Conservation (phyloP, 768 basidiomycete species). For the Cyathus striatus region DNA sequence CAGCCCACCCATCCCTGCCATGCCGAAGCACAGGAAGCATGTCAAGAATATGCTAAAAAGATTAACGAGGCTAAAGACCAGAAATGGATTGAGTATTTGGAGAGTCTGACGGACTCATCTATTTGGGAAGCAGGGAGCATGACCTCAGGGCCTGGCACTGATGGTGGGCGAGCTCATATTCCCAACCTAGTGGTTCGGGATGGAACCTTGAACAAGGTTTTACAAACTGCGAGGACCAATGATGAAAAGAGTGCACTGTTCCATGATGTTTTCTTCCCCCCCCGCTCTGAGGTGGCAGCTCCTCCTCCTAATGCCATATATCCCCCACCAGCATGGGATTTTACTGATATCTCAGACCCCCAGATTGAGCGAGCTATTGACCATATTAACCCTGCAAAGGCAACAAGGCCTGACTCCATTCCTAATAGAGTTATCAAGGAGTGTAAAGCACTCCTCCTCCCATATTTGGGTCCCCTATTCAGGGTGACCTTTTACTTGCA, state of each 20-base stretch:
- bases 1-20: too few relatives aligned
- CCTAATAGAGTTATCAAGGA: slow-evolving; percentile 24
- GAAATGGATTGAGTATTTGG: slow-evolving; percentile 22
- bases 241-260: slow-evolving; percentile 9
- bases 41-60: slow-evolving; percentile 10
- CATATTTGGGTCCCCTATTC: slow-evolving; percentile 21
- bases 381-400: slow-evolving; percentile 26
- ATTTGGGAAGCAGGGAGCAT: slow-evolving; percentile 16
- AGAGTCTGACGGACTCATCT: slow-evolving; percentile 4
- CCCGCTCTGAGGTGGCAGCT: slow-evolving; percentile 5
- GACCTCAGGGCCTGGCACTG: slow-evolving; percentile 6
- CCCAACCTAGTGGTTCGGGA: slow-evolving; percentile 10
- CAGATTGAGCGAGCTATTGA: slow-evolving; percentile 18
- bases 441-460: slow-evolving; percentile 14
- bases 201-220: neutral
- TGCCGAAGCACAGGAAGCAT: too few relatives aligned
- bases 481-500: slow-evolving; percentile 18
- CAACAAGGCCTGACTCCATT: slow-evolving; percentile 10
- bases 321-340: slow-evolving; percentile 2
- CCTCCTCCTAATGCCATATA: slow-evolving; percentile 10
- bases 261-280: slow-evolving; percentile 17
- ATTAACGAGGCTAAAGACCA: slow-evolving; percentile 13
- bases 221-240: slow-evolving; percentile 6
- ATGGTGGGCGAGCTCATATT: slow-evolving; percentile 16
- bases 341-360: slow-evolving; percentile 12